A percentile compares a stretch with the other conserved stretches of the same genome.
These are phyloP conservation scores for Phalaenopsis equestris DNA, from an alignment of 106 monocot genomes.

Conservation along the genomic window DNA sequence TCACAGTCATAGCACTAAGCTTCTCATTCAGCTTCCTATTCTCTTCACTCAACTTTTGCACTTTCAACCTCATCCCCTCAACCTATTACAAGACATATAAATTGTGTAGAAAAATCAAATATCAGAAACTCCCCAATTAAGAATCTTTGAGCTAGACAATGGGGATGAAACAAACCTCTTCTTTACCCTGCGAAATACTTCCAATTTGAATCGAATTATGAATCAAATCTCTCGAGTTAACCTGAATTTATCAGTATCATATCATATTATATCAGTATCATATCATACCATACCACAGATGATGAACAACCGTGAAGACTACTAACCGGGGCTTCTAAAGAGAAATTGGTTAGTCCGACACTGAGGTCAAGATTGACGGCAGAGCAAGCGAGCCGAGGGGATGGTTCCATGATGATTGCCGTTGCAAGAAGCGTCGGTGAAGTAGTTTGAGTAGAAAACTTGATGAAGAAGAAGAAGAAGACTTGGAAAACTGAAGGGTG, in stretches of 20 bases:
- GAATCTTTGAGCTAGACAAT: neutral
- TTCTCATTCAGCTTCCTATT: conserved; percentile 17
- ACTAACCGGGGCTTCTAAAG: neutral
- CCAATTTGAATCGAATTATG: neutral
- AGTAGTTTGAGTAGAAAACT: neutral
- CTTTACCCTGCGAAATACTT: neutral
- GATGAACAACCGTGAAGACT: no score
- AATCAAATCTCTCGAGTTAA: neutral
- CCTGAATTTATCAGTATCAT: neutral
- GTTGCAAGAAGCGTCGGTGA: neutral
- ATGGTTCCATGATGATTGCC: neutral
- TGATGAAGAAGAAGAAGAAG: neutral
- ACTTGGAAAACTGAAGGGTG: neutral
- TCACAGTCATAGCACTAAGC: conserved; percentile 11
- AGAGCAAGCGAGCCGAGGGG: no score
- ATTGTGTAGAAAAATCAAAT: neutral
- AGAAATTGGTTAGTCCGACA: neutral
- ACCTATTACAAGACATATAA: neutral
- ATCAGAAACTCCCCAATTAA: neutral
- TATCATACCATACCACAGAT: no score
- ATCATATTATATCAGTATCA: no score
- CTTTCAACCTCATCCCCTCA: neutral
- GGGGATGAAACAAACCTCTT: neutral
- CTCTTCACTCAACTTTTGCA: conserved; percentile 15
- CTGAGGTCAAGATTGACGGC: conserved; percentile 8